These are phyloP conservation scores for Arthrobotrys entomopaga DNA, from an alignment of 2,329 filamentous ascomycete genomes.

Conservation along the genomic window DNA sequence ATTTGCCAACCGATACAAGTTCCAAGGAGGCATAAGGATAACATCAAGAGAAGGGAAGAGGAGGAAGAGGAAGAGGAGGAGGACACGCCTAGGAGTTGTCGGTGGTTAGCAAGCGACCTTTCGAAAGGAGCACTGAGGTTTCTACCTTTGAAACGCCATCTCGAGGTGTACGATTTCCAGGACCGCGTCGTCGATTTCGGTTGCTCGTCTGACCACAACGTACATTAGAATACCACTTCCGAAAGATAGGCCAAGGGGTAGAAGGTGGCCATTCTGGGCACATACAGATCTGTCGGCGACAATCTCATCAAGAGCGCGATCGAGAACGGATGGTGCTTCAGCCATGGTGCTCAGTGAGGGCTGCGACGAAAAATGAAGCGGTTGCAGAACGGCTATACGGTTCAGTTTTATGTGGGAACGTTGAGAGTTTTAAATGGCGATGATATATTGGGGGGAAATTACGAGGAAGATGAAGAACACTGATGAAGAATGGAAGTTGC, in stretches of 20 bases:
- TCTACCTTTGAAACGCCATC: conserved; percentile 55
- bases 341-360: conserved; percentile 36
- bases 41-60: conserved; percentile 51
- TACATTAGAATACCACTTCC: not conserved
- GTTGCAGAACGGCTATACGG: not conserved
- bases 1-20: conserved; percentile 53
- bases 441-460: no score
- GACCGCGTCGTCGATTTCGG: conserved; percentile 50
- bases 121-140: not conserved
- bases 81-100: conserved; percentile 49
- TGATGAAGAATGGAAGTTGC: no score
- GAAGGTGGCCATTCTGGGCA: not conserved
- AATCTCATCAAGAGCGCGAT: conserved; percentile 55
- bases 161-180: conserved; percentile 54
- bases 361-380: not conserved
- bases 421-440: no score
- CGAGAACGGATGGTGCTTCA: conserved; percentile 45
- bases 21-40: conserved; percentile 46
- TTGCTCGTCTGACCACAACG: conserved; percentile 40
- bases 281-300: conserved; percentile 54
- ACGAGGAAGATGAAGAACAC: no score
- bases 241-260: not conserved
- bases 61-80: conserved; percentile 45
- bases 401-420: no score
- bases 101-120: conserved; percentile 23